phyloP scores from a whole-genome alignment of 2,329 filamentous ascomycete species.

The Lojkania enalia region DNA sequence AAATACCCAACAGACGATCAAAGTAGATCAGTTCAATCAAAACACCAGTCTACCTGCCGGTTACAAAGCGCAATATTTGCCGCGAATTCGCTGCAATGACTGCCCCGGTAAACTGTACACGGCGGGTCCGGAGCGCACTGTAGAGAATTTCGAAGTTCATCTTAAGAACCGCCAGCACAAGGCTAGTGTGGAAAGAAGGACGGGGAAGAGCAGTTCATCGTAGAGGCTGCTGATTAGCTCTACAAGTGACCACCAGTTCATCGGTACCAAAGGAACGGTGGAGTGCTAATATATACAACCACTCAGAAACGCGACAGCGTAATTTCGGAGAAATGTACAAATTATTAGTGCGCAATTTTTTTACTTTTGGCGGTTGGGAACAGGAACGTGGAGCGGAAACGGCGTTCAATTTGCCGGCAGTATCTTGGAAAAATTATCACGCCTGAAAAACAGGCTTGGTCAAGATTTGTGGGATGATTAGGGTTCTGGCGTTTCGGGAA shows the following conservation, averaged over 20 bases:
- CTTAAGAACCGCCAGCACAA: slow-evolving; percentile 78
- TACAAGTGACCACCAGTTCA: no score
- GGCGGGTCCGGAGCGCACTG: slow-evolving; percentile 79
- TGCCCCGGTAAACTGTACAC: slow-evolving; percentile 95
- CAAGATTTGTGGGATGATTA: slow-evolving; percentile 6
- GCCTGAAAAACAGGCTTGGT: not conserved
- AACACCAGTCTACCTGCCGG: slow-evolving; percentile 62
- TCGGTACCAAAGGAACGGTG: no score
- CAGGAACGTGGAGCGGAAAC: slow-evolving; percentile 21
- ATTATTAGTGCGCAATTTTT: slow-evolving; percentile 8
- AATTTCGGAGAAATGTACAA: not conserved
- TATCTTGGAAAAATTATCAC: slow-evolving; percentile 18
- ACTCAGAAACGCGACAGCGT: not conserved
- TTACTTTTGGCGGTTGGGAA: slow-evolving; percentile 18
- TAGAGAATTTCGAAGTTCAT: slow-evolving; percentile 91
- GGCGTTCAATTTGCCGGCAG: slow-evolving; percentile 35
- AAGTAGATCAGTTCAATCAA: slow-evolving; percentile 51
- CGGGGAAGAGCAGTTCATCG: slow-evolving; percentile 17
- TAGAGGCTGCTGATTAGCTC: no score
- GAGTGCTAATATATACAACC: no score
- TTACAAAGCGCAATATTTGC: slow-evolving; percentile 79
- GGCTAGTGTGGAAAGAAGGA: slow-evolving; percentile 40
- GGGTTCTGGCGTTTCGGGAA: not conserved
- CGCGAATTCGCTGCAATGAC: slow-evolving; percentile 87
- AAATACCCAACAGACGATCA: slow-evolving; percentile 66